A percentile compares a stretch with the other conserved stretches of the same genome.
These are phyloP conservation scores for Microbotryomycetes sp. DNA, from an alignment of 1,284 basidiomycete species.

Conservation along the genomic window DNA sequence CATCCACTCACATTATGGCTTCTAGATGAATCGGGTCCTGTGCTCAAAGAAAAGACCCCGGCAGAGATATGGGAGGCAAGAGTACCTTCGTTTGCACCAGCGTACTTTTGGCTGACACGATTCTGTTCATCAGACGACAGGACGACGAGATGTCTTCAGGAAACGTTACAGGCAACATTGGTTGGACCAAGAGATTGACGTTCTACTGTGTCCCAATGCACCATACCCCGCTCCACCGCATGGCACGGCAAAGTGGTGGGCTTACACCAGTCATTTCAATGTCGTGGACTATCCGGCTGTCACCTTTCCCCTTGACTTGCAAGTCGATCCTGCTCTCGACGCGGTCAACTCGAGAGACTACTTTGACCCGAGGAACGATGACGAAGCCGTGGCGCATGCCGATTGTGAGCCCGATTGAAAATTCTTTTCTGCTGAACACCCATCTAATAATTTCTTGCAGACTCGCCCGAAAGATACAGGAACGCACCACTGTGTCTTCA, in stretches of 20 bases:
- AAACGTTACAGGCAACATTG: slow-evolving; percentile 33
- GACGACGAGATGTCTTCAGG: slow-evolving; percentile 35
- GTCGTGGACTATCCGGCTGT: slow-evolving; percentile 58
- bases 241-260: slow-evolving; percentile 39
- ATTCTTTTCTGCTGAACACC: background rate
- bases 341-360: background rate
- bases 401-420: slow-evolving; percentile 20
- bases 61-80: slow-evolving; percentile 36
- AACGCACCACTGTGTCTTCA: slow-evolving; percentile 33
- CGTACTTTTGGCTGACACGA: background rate
- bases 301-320: slow-evolving; percentile 57
- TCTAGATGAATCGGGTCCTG: slow-evolving; percentile 10
- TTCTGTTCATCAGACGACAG: background rate
- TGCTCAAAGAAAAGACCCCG: slow-evolving; percentile 25
- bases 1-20: slow-evolving; percentile 39
- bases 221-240: slow-evolving; percentile 38
- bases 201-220: slow-evolving; percentile 38
- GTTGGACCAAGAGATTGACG: slow-evolving; percentile 34
- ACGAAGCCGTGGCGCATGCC: slow-evolving; percentile 34
- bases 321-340: slow-evolving; percentile 51
- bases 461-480: slow-evolving; percentile 17
- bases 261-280: slow-evolving; percentile 61
- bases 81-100: background rate
- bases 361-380: slow-evolving; percentile 20
- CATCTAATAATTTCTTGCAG: background rate